Conservation (phyloP, 2,329 filamentous ascomycete species). For the Trichophyton mentagrophytes region DNA sequence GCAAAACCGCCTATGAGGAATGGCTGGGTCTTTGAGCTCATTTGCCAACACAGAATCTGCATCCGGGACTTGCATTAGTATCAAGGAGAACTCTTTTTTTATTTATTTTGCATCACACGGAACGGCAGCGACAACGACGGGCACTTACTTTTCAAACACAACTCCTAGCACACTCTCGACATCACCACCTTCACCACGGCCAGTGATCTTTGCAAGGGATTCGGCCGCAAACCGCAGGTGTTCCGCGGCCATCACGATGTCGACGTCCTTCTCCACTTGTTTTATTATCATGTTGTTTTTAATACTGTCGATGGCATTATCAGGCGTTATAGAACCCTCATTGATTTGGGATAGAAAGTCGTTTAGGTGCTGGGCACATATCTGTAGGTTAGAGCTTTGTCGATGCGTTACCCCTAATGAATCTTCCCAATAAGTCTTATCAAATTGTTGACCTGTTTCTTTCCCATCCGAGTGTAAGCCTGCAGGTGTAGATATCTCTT, state of each 20-base stretch:
- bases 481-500: constrained; percentile 29
- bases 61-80: neutral
- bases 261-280: constrained; percentile 36
- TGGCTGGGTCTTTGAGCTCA: constrained; percentile 2
- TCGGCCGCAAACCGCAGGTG: constrained; percentile 69
- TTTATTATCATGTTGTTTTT: constrained; percentile 7
- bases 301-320: constrained; percentile 10
- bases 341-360: constrained; percentile 54
- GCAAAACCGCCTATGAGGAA: neutral
- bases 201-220: constrained; percentile 75
- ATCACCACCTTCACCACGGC: constrained; percentile 70
- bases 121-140: constrained; percentile 1
- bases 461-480: constrained; percentile 21
- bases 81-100: neutral
- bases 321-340: constrained; percentile 10
- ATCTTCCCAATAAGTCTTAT: constrained; percentile 63
- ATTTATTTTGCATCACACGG: constrained; percentile 33
- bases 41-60: constrained; percentile 13
- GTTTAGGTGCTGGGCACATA: constrained; percentile 59
- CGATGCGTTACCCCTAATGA: constrained; percentile 82
- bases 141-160: constrained; percentile 85
- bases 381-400: constrained; percentile 66
- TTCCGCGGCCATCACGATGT: constrained; percentile 84
- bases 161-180: constrained; percentile 93
- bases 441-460: constrained; percentile 25